Percentiles rank a stretch among this genome's conserved stretches.
These are phyloP conservation scores for Aspergillus latus DNA, from an alignment of 2,329 filamentous ascomycete species.

Conservation along the genomic window DNA sequence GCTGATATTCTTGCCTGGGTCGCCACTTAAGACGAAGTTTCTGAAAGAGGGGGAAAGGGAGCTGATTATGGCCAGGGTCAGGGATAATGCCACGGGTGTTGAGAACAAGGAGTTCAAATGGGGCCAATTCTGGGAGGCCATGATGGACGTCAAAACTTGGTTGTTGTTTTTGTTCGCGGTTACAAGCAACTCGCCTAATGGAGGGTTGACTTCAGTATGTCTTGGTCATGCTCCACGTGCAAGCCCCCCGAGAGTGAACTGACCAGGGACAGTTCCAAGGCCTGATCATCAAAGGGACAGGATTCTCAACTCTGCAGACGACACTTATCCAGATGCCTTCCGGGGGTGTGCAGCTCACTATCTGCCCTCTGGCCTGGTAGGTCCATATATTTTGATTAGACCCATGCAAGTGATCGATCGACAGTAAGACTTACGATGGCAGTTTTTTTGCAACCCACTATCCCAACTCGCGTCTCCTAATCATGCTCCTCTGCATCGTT, in stretches of 20 bases:
- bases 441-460: slow-evolving; percentile 6
- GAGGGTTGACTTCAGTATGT: slow-evolving; percentile 50
- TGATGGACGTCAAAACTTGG: slow-evolving; percentile 60
- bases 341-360: neutral
- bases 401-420: slow-evolving; percentile 24
- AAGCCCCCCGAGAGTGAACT: neutral
- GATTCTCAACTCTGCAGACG: slow-evolving; percentile 36
- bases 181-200: slow-evolving; percentile 49
- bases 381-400: slow-evolving; percentile 31
- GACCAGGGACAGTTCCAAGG: slow-evolving; percentile 27
- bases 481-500: slow-evolving; percentile 24
- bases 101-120: slow-evolving; percentile 53
- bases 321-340: slow-evolving; percentile 6
- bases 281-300: slow-evolving; percentile 40
- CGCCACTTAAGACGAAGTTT: slow-evolving; percentile 47
- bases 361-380: slow-evolving; percentile 26
- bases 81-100: slow-evolving; percentile 54
- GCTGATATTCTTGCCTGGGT: slow-evolving; percentile 44
- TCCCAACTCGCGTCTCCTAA: slow-evolving; percentile 21
- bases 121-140: slow-evolving; percentile 50
- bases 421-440: slow-evolving; percentile 15
- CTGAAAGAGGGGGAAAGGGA: slow-evolving; percentile 41
- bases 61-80: slow-evolving; percentile 55
- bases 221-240: neutral
- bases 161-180: slow-evolving; percentile 45